Evolutionary conservation across 2,329 filamentous ascomycete genomes (phyloP).

Genomic region (Helotiales sp.): DNA sequence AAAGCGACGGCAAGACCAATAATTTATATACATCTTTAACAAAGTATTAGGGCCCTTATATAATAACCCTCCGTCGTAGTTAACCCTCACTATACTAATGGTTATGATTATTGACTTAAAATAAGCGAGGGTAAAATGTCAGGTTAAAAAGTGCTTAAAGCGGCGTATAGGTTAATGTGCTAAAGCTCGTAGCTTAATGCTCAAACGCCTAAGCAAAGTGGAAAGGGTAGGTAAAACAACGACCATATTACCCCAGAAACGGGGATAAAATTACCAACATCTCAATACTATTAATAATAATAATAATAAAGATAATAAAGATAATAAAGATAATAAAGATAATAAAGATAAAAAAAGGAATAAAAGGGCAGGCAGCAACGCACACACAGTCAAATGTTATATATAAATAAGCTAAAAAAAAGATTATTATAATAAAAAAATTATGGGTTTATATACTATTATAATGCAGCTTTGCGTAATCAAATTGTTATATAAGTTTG

Average conservation of each 20-base stretch:
- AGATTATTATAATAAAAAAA: too few species aligned
- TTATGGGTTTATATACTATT: too few species aligned
- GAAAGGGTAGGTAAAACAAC: slow-evolving; percentile 10
- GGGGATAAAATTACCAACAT: not conserved
- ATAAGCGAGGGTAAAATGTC: not conserved
- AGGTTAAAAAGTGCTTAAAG: not conserved
- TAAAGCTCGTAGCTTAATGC: slow-evolving; percentile 1
- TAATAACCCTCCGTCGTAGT: not conserved
- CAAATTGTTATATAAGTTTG: too few species aligned
- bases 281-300: not conserved
- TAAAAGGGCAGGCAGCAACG: too few species aligned
- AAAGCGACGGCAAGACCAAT: not conserved
- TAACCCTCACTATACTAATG: not conserved
- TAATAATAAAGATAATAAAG: too few species aligned
- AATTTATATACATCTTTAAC: not conserved
- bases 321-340: too few species aligned
- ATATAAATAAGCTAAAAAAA: too few species aligned
- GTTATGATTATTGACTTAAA: not conserved
- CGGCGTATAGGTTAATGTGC: slow-evolving; percentile 1
- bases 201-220: not conserved
- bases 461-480: too few species aligned
- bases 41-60: not conserved
- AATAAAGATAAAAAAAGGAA: too few species aligned
- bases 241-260: slow-evolving; percentile 5
- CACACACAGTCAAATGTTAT: too few species aligned